These are phyloP conservation scores for Aspergillus baeticus DNA, from an alignment of 495 filamentous ascomycete species.

Conservation along the genomic window DNA sequence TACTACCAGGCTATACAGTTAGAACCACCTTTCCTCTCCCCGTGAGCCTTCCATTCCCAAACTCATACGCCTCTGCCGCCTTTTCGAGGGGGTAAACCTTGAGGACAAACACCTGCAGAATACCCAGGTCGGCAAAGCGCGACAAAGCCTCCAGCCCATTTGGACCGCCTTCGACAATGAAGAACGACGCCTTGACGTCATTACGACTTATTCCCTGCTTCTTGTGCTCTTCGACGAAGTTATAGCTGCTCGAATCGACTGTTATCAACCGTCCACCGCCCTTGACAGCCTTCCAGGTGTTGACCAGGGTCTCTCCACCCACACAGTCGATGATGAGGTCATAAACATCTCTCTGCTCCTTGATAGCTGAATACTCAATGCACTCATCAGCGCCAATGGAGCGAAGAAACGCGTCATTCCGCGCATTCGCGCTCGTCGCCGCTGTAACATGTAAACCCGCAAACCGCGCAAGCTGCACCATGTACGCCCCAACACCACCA, in stretches of 20 bases:
- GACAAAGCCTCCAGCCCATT: conserved; percentile 19
- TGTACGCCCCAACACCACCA: conserved; percentile 33
- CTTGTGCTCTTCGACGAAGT: conserved; percentile 38
- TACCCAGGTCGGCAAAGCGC: conserved; percentile 18
- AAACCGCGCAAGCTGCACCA: conserved; percentile 32
- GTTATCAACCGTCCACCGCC: conserved; percentile 26
- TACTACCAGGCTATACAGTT: conserved; percentile 6
- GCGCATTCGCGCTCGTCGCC: conserved; percentile 26
- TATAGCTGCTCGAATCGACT: conserved; percentile 33
- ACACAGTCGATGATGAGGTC: conserved; percentile 38
- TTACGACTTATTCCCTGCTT: conserved; percentile 16
- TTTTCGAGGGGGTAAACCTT: conserved; percentile 20
- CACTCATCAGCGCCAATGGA: conserved; percentile 28
- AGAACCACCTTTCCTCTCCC: conserved; percentile 32
- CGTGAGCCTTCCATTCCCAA: conserved; percentile 22
- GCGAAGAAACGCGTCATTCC: conserved; percentile 30
- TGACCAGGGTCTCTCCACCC: conserved; percentile 26
- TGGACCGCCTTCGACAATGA: conserved; percentile 29
- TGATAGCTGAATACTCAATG: conserved; percentile 28
- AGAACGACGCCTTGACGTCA: conserved; percentile 28
- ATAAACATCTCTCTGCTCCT: conserved; percentile 9
- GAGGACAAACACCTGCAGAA: conserved; percentile 28
- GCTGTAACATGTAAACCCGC: conserved; percentile 27
- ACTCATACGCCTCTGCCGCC: conserved; percentile 33
- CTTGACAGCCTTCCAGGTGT: conserved; percentile 28